phyloP scores from a whole-genome alignment of 306 rosid genomes.

The Cicer cuneatum region DNA sequence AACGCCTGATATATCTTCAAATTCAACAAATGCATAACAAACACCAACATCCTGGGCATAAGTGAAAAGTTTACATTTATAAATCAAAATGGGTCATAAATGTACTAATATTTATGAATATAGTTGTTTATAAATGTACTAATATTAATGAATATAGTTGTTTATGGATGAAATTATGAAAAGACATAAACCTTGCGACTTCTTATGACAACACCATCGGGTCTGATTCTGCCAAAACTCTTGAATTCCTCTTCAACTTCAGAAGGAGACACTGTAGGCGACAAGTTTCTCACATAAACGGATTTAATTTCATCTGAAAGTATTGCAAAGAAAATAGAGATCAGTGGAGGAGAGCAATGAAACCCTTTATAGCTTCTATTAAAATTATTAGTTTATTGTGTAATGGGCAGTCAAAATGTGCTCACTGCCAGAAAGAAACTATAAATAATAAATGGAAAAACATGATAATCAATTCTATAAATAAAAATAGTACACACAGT shows the following conservation, averaged over 20 bases:
- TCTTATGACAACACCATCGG: constrained; percentile 87
- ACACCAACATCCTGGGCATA: constrained; percentile 89
- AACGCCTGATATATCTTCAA: constrained; percentile 84
- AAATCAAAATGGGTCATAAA: constrained; percentile 1
- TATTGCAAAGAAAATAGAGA: constrained; percentile 41
- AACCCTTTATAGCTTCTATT: not conserved
- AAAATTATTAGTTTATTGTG: not conserved
- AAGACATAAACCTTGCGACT: constrained; percentile 79
- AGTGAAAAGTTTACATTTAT: constrained; percentile 40
- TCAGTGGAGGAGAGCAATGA: constrained; percentile 3
- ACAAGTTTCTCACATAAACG: constrained; percentile 88
- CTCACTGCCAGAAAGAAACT: constrained; percentile 9
- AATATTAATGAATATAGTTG: constrained; percentile 27
- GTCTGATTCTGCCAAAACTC: constrained; percentile 80
- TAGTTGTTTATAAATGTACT: constrained; percentile 30
- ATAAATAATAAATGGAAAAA: constrained; percentile 19
- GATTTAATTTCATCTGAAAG: constrained; percentile 86
- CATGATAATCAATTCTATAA: constrained; percentile 25
- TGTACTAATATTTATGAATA: constrained; percentile 19
- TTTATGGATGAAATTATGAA: constrained; percentile 33
- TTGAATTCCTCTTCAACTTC: constrained; percentile 87
- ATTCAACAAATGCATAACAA: constrained; percentile 96
- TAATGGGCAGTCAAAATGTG: constrained; percentile 14
- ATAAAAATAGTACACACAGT: constrained; percentile 30
- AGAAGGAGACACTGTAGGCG: constrained; percentile 71